Evolutionary conservation across 345 rosid species (phyloP), one percentile per base, ranked within the genome.

Genomic region (Euphorbia pulcherrima): DNA sequence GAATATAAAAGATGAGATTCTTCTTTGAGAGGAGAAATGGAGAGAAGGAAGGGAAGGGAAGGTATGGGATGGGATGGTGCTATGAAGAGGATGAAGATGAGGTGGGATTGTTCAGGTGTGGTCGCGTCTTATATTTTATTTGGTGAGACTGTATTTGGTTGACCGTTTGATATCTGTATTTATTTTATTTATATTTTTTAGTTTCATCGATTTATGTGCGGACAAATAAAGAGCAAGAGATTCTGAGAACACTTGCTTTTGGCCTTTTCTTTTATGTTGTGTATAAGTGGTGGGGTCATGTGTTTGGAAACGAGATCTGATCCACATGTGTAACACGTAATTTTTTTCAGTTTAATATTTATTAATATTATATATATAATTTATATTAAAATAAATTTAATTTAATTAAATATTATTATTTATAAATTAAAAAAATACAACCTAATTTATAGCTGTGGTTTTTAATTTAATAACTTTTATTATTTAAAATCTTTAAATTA

Each of bases 1-100:
- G n/a, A n/a, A n/a, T n/a, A n/a, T n/a, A n/a, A n/a, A n/a, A n/a
- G n/a, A n/a, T n/a, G n/a, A n/a, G n/a, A n/a, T n/a, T n/a, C n/a
- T n/a, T n/a, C n/a, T n/a, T n/a, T n/a, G n/a, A n/a, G 33, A 75
- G 75, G 82, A 75, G 75, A 75, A 62, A 68, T 24, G 68, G 52
- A 62, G 60, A 64, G 44, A 54, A 48, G 63, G 76, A 73, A 59
- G 78, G 59, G 26, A 50, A 39, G 0, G 8, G 7, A 37, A 11
- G 70, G 17, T 33, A 33, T 17, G 40, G 3, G 68, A 33, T 1
- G 44, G 10, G 52, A 47, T 10, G 28, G 27, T 53, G 53, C 69
- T 47, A 44, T 18, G 65, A 61, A 39, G 65, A 51, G 16, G 63
- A 59, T 59, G 44, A 30, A 24, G 10, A 37, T 37, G 65, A 61